Evolutionary conservation across 345 rosid genomes (phyloP).

Genomic region (Trapa bicornis): DNA sequence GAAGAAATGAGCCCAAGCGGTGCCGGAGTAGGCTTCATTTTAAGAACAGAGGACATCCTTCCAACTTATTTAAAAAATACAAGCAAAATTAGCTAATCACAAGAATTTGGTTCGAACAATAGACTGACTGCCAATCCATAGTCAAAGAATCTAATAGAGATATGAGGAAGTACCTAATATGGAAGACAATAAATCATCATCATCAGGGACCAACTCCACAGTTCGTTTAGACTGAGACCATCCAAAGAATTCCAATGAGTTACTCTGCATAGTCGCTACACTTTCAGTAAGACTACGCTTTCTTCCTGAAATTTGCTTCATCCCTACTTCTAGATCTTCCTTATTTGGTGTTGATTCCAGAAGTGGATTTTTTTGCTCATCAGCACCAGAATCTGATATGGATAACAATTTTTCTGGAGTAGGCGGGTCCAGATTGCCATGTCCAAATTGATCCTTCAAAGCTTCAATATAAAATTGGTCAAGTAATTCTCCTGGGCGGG

Average conservation of each 20-base stretch:
- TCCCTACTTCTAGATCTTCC: slow-evolving; percentile 30
- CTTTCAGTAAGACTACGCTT: slow-evolving; percentile 69
- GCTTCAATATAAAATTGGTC: slow-evolving; percentile 22
- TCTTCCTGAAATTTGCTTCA: slow-evolving; percentile 40
- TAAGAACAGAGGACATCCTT: slow-evolving; percentile 49
- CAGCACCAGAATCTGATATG: too few species aligned
- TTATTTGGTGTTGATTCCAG: slow-evolving; percentile 52
- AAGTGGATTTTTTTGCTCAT: too few species aligned
- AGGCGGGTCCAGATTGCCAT: slow-evolving; percentile 32
- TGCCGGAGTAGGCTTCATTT: slow-evolving; percentile 68
- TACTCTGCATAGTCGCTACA: slow-evolving; percentile 48
- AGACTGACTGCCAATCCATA: background rate
- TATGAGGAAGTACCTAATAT: slow-evolving; percentile 55
- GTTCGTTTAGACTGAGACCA: slow-evolving; percentile 41
- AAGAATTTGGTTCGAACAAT: background rate
- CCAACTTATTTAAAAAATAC: slow-evolving; percentile 41
- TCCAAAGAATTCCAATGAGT: slow-evolving; percentile 59
- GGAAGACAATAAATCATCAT: slow-evolving; percentile 86
- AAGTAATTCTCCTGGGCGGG: slow-evolving; percentile 16
- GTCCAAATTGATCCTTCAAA: too few species aligned
- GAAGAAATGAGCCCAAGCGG: slow-evolving; percentile 42
- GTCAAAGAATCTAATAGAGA: background rate
- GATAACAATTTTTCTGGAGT: slow-evolving; percentile 64
- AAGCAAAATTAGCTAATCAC: background rate
- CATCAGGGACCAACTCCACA: slow-evolving; percentile 69